Percentiles rank a stretch among this genome's conserved stretches.
Conservation (phyloP, 192 early-diverging fungal species). For the Mortierella alpina region DNA sequence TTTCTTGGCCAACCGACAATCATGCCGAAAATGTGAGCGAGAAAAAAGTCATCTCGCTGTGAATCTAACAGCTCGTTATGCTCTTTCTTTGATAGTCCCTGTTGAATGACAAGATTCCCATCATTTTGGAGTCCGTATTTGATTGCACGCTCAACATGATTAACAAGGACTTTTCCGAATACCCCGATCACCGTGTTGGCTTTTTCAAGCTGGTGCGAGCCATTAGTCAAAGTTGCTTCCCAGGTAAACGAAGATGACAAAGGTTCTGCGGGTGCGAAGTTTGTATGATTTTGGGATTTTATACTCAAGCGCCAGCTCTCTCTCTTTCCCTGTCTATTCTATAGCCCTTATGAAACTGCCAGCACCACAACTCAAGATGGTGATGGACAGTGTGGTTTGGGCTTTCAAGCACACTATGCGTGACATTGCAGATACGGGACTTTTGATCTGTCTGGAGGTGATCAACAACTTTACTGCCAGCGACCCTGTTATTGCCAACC, state of each 20-base stretch:
- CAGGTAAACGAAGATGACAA: conserved; percentile 58
- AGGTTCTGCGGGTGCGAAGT: conserved; percentile 8
- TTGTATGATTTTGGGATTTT: neutral
- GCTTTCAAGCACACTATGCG: conserved; percentile 99
- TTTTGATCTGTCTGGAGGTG: conserved; percentile 88
- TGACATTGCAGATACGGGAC: conserved; percentile 93
- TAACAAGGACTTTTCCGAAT: conserved; percentile 98
- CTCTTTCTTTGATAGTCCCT: conserved; percentile 58
- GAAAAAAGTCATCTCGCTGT: no score
- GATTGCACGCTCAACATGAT: conserved; percentile 99
- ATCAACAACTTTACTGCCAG: conserved; percentile 86
- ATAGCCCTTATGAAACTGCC: conserved; percentile 86
- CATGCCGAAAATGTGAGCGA: no score
- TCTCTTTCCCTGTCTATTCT: neutral
- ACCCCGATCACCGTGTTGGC: conserved; percentile 95
- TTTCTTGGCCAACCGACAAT: neutral
- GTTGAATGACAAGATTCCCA: conserved; percentile 85
- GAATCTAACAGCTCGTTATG: neutral
- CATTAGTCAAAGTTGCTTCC: conserved; percentile 94
- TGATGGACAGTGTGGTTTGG: conserved; percentile 97
- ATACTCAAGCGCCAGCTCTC: neutral
- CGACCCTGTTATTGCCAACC: conserved; percentile 80
- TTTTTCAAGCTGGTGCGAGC: conserved; percentile 95
- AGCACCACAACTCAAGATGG: conserved; percentile 87
- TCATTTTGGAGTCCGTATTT: conserved; percentile 94